Evolutionary conservation across 2,329 filamentous ascomycete genomes (phyloP).

Genomic region (Talaromyces sp.): DNA sequence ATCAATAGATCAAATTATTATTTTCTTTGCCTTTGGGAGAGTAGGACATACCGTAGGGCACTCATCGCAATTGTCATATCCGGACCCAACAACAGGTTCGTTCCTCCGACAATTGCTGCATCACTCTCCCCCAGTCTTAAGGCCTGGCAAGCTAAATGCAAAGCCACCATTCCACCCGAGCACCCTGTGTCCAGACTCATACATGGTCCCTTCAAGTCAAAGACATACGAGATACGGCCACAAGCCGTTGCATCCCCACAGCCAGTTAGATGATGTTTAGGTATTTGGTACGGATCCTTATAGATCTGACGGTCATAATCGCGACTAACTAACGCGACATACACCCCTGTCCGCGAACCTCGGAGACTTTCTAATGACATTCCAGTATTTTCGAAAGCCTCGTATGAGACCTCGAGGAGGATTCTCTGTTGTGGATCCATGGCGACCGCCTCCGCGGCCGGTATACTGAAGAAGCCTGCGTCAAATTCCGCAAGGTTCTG

Average conservation of each 20-base stretch:
- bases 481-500: too few relatives aligned
- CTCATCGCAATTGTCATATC: conserved; percentile 14
- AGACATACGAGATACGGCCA: conserved; percentile 33
- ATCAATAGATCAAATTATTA: not conserved
- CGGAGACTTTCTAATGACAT: not conserved
- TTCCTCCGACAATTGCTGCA: conserved; percentile 24
- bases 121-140: conserved; percentile 28
- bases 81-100: conserved; percentile 29
- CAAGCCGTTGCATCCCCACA: not conserved
- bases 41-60: not conserved
- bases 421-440: not conserved
- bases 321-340: not conserved
- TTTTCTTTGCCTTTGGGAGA: too few relatives aligned
- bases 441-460: too few relatives aligned
- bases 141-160: conserved; percentile 34
- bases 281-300: not conserved
- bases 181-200: conserved; percentile 49
- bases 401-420: not conserved
- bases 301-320: not conserved
- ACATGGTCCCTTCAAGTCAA: conserved; percentile 38
- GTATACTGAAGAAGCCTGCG: too few relatives aligned
- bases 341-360: not conserved
- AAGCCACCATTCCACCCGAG: conserved; percentile 39
- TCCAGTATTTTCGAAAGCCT: not conserved
- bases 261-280: not conserved